Evolutionary conservation across 2,329 filamentous ascomycete species (phyloP).

Genomic region (Tolypocladium tundrense): DNA sequence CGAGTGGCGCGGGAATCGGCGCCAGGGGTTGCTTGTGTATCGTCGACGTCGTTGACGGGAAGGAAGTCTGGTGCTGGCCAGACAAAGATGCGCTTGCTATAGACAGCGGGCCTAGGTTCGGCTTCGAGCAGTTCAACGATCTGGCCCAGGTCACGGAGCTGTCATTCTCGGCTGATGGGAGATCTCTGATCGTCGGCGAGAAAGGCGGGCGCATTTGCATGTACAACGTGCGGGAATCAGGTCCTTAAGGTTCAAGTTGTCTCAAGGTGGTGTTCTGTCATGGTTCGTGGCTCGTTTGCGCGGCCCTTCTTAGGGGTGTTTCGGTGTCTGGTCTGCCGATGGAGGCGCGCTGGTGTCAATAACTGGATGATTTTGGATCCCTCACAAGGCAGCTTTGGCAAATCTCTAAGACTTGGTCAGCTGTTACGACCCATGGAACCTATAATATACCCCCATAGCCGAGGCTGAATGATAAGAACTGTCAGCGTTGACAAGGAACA

Average conservation of each 20-base stretch:
- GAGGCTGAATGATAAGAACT: neutral
- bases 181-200: conserved; percentile 24
- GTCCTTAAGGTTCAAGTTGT: neutral
- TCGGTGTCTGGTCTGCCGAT: neutral
- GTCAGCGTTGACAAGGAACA: neutral
- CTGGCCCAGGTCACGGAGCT: conserved; percentile 25
- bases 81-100: conserved; percentile 17
- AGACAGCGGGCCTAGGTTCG: conserved; percentile 10
- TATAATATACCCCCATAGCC: neutral
- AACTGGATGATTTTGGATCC: neutral
- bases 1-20: conserved; percentile 19
- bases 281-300: neutral
- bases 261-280: neutral
- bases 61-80: conserved; percentile 27
- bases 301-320: neutral
- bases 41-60: conserved; percentile 25
- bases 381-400: neutral
- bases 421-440: neutral
- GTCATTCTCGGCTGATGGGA: conserved; percentile 25
- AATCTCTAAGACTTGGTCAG: neutral
- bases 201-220: conserved; percentile 21
- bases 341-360: neutral
- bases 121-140: conserved; percentile 21
- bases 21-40: conserved; percentile 23
- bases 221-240: conserved; percentile 22